Conservation (phyloP, 495 filamentous ascomycete genomes). For the Pseudomonodictys pantanalensis region DNA sequence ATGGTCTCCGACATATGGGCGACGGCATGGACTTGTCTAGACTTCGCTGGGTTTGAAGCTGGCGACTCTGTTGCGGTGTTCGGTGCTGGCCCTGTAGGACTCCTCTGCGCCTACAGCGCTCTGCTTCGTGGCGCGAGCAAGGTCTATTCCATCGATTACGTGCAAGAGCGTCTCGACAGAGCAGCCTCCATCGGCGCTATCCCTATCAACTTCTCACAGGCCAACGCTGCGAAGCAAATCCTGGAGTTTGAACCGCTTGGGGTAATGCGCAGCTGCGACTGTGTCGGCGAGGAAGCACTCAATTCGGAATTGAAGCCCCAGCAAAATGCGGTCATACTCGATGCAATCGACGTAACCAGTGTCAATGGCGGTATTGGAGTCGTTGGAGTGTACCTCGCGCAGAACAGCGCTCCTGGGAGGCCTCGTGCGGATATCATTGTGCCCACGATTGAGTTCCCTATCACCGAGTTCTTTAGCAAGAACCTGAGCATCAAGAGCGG, state of each 20-base stretch:
- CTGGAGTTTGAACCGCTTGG: too few species aligned
- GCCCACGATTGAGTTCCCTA: slow-evolving; percentile 1
- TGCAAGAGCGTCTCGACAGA: too few species aligned
- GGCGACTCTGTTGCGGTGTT: slow-evolving; percentile 56
- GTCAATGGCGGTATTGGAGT: background rate
- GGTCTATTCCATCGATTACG: too few species aligned
- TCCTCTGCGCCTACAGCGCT: too few species aligned
- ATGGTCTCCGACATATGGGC: slow-evolving; percentile 54
- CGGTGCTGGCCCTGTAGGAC: too few species aligned
- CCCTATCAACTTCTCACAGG: too few species aligned
- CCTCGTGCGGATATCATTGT: background rate
- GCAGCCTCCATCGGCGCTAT: too few species aligned
- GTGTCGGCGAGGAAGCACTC: background rate
- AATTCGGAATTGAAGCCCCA: slow-evolving; percentile 3
- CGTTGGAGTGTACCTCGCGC: background rate
- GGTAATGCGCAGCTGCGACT: background rate
- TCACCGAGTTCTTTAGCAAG: slow-evolving; percentile 2
- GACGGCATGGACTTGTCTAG: slow-evolving; percentile 58
- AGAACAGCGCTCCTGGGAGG: background rate
- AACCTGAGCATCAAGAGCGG: background rate
- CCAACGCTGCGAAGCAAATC: too few species aligned
- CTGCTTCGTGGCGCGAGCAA: too few species aligned
- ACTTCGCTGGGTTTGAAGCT: slow-evolving; percentile 51
- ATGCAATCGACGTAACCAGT: background rate
- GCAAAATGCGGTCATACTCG: background rate